Evolutionary conservation across 1,284 basidiomycete species (phyloP).

Genomic region (Ceratobasidium sp.): DNA sequence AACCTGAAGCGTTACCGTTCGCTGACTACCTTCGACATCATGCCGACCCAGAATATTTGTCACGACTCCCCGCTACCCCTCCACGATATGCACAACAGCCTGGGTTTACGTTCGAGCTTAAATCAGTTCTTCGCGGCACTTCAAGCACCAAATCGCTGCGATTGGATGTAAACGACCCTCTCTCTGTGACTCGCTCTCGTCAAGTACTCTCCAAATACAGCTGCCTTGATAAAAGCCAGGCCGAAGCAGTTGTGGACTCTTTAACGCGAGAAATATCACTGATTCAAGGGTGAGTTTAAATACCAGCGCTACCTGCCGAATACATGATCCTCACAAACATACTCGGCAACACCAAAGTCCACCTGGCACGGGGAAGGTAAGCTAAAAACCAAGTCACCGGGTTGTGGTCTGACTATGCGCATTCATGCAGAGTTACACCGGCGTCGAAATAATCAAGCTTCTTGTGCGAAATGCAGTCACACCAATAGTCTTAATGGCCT

Average conservation of each 20-base stretch:
- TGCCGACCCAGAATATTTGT: constrained; percentile 51
- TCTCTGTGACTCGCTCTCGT: constrained; percentile 58
- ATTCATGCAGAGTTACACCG: constrained; percentile 66
- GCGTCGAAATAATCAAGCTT: constrained; percentile 70
- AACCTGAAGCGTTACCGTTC: constrained; percentile 66
- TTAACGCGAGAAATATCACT: constrained; percentile 68
- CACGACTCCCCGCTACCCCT: constrained; percentile 56
- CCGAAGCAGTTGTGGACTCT: constrained; percentile 69
- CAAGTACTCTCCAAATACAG: constrained; percentile 58
- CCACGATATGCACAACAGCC: constrained; percentile 62
- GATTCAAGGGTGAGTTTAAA: constrained; percentile 70
- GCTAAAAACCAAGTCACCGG: background rate
- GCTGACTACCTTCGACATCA: constrained; percentile 61
- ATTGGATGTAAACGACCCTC: constrained; percentile 54
- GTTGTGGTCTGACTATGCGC: background rate
- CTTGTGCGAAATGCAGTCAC: constrained; percentile 62
- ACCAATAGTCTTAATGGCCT: constrained; percentile 74
- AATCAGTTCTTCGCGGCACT: constrained; percentile 54
- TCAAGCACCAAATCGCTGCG: constrained; percentile 48
- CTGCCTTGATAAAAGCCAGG: constrained; percentile 71
- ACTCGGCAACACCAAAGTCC: constrained; percentile 58
- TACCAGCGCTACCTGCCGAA: background rate
- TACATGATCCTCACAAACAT: background rate
- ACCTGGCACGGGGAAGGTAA: constrained; percentile 78
- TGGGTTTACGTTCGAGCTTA: constrained; percentile 63